Percentiles rank a stretch among this genome's conserved stretches.
phyloP scores from a whole-genome alignment of 805 yeast genomes.

The Kuraishia ogatae region DNA sequence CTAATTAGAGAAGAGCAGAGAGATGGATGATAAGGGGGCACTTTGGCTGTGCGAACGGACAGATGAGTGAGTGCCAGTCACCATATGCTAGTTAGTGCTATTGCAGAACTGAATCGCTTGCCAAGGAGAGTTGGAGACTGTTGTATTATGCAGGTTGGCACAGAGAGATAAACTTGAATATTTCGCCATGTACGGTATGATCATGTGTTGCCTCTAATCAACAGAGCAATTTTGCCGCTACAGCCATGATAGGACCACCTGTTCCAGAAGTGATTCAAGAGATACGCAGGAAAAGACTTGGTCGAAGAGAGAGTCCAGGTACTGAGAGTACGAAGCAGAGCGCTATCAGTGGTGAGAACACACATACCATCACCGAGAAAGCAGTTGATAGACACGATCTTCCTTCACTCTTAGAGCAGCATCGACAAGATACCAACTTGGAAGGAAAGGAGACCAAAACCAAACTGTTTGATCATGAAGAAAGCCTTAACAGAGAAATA shows the following conservation, averaged over 20 bases:
- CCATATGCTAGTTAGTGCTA: no score
- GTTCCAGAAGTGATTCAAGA: slow-evolving; percentile 15
- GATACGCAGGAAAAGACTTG: slow-evolving; percentile 9
- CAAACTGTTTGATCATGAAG: slow-evolving; percentile 14
- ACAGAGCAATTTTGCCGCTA: neutral
- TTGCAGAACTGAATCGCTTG: no score
- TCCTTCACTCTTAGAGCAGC: neutral
- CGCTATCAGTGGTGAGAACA: neutral
- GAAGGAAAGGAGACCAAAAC: slow-evolving; percentile 1
- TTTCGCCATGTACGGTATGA: no score
- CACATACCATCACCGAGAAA: neutral
- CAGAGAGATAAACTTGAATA: no score
- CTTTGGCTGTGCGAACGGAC: no score
- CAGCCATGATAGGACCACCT: slow-evolving; percentile 13
- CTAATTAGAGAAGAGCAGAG: neutral
- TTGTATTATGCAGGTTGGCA: no score
- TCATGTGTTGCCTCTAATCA: neutral
- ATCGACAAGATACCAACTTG: neutral
- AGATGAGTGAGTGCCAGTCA: no score
- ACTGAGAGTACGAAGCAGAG: no score
- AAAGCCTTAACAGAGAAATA: slow-evolving; percentile 17
- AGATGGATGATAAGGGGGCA: neutral
- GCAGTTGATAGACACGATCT: neutral
- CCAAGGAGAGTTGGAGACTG: neutral
- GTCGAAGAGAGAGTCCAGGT: neutral